Evolutionary conservation across 2,329 filamentous ascomycete species (phyloP), one percentile per base, ranked within the genome.

Genomic region (Pestalotiopsis sp.): DNA sequence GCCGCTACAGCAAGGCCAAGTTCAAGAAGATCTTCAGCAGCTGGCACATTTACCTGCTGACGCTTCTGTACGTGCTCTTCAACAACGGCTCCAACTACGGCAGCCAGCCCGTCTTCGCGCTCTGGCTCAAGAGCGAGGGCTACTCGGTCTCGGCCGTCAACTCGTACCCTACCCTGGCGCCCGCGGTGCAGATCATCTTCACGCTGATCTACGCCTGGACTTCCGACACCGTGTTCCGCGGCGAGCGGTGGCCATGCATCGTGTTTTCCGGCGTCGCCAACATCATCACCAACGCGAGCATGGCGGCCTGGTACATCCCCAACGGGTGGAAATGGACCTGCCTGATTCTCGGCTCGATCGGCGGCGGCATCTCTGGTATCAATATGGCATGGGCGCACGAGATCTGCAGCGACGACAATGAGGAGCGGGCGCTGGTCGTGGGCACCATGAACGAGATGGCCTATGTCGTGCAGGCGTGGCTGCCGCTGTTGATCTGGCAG

Each of bases 401-500:
- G 73, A 85, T 86, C 57, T 86, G 83, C 73, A 79, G 78, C 49
- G 83, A 81, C 12, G 83, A 86, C 69, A 85, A 90, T 67, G 90
- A 93, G 76, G 90, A 92, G 78, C 82, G 90, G 11, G 90, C 91
- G 0, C 80, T 93, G 4, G 89, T 92, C 0, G 85, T 90, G 0
- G 90, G 84, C 0, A 80, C 83, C 17, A 92, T 92, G 89, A 93
- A 92, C 69, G 86, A 91, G 75, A 86, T 92, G 80, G 90, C 90
- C 0, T 92, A 92, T 69, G 89, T 92, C 1, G 78, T 93, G 58
- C 90, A 92, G 74, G 89, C 90, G 0, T 93, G 90, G 90, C 76
- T 93, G 57, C 91, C 91, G 6, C 82, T 91, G 40, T 75, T 91
- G 9, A 84, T 91, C 11, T 92, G 90, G 90, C 86, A 89, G 78